These are phyloP conservation scores for Botryotinia convoluta DNA, from an alignment of 2,329 filamentous ascomycete genomes.

Conservation along the genomic window DNA sequence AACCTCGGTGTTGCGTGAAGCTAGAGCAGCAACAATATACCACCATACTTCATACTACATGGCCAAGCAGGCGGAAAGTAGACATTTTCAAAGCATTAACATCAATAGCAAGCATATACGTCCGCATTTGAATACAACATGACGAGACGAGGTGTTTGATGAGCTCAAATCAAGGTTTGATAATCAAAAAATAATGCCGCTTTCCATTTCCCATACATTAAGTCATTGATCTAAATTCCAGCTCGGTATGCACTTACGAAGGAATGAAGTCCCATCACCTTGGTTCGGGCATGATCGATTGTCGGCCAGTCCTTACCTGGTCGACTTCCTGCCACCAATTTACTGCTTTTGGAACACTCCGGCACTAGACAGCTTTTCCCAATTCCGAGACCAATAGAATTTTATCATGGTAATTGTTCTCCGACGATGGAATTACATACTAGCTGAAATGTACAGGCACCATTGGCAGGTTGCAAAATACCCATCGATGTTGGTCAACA, in stretches of 20 bases:
- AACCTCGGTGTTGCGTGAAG: neutral
- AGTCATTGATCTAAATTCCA: neutral
- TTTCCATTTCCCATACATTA: neutral
- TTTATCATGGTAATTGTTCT: neutral
- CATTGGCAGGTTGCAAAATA: neutral
- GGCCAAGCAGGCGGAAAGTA: neutral
- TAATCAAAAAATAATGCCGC: neutral
- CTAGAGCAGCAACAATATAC: neutral
- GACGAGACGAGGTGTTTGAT: neutral
- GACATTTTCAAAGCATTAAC: neutral
- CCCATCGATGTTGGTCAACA: neutral
- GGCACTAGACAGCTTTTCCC: neutral
- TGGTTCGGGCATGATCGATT: slow-evolving; percentile 20
- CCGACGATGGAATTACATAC: neutral
- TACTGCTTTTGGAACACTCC: neutral
- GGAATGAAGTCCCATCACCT: slow-evolving; percentile 13
- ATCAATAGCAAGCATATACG: neutral
- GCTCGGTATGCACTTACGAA: neutral
- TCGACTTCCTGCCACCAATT: slow-evolving; percentile 16
- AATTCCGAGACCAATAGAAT: neutral
- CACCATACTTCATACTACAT: neutral
- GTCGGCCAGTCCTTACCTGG: slow-evolving; percentile 6
- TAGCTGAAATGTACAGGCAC: neutral
- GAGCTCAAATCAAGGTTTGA: neutral
- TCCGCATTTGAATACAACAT: neutral